Conservation (phyloP, 495 filamentous ascomycete species). For the Aspergillus homomorphus region DNA sequence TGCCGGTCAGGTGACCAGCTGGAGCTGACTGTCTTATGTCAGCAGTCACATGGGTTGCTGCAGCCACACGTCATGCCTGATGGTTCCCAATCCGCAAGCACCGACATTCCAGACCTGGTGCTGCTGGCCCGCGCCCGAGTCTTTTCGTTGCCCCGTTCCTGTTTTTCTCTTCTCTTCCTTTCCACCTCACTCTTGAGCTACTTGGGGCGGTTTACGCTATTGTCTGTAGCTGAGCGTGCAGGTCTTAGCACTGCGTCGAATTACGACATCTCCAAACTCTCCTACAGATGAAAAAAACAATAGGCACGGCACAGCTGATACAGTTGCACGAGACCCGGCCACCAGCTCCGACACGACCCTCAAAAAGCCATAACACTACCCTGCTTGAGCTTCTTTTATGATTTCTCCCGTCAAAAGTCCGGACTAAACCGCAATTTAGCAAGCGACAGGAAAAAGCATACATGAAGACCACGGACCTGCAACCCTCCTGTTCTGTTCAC, state of each 20-base stretch:
- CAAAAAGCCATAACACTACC: background rate
- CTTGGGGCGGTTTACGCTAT: background rate
- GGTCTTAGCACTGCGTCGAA: background rate
- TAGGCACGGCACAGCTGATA: background rate
- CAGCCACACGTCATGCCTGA: constrained; percentile 18
- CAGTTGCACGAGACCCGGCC: background rate
- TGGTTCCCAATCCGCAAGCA: background rate
- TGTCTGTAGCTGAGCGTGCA: background rate
- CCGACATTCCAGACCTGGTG: constrained; percentile 14
- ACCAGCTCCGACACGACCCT: background rate
- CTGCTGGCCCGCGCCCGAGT: background rate
- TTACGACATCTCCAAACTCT: background rate
- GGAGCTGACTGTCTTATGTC: constrained; percentile 3
- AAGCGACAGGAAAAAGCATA: constrained; percentile 27
- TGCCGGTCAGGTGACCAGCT: background rate
- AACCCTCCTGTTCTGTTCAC: constrained; percentile 27
- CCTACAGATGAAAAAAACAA: background rate
- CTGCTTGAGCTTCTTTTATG: background rate
- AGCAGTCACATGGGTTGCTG: constrained; percentile 12
- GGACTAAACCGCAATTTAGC: background rate
- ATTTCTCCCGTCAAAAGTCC: background rate
- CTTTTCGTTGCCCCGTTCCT: background rate
- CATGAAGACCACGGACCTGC: constrained; percentile 37
- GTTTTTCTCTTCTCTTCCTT: background rate
- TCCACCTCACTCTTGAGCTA: background rate